phyloP scores from a whole-genome alignment of 2,329 filamentous ascomycete genomes.

The Penicillium brasilianum region DNA sequence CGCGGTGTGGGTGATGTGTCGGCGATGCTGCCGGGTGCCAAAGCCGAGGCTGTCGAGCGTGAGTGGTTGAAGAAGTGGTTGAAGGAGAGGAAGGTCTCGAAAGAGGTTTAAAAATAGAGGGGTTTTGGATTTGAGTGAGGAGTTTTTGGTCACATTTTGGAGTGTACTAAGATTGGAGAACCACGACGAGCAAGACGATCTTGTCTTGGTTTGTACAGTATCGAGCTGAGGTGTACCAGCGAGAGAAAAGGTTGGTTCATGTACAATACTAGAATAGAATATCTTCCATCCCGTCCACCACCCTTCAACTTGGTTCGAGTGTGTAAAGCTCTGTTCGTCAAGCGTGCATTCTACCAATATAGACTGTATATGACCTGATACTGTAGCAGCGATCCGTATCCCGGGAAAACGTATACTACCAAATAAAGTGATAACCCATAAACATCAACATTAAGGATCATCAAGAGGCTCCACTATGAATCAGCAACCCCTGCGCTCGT shows the following conservation, averaged over 20 bases:
- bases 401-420: too few species aligned
- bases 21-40: conserved; percentile 24
- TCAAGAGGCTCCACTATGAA: too few species aligned
- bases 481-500: too few species aligned
- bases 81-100: conserved; percentile 2
- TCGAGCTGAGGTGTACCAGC: neutral
- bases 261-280: conserved; percentile 2
- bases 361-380: too few species aligned
- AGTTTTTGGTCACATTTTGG: neutral
- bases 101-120: neutral
- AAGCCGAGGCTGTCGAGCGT: conserved; percentile 39
- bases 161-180: neutral
- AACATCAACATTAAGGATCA: too few species aligned
- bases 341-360: too few species aligned
- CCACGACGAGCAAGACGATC: neutral
- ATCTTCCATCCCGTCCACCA: neutral
- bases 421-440: too few species aligned
- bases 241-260: neutral
- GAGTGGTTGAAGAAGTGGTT: conserved; percentile 47
- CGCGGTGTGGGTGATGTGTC: conserved; percentile 58
- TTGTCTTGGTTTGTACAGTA: neutral
- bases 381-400: too few species aligned
- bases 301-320: neutral
- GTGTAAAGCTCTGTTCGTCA: too few species aligned
- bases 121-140: neutral